A percentile compares a stretch with the other conserved stretches of the same genome.
These are phyloP conservation scores for Lindgomyces ingoldianus DNA, from an alignment of 495 filamentous ascomycete genomes.

Conservation along the genomic window DNA sequence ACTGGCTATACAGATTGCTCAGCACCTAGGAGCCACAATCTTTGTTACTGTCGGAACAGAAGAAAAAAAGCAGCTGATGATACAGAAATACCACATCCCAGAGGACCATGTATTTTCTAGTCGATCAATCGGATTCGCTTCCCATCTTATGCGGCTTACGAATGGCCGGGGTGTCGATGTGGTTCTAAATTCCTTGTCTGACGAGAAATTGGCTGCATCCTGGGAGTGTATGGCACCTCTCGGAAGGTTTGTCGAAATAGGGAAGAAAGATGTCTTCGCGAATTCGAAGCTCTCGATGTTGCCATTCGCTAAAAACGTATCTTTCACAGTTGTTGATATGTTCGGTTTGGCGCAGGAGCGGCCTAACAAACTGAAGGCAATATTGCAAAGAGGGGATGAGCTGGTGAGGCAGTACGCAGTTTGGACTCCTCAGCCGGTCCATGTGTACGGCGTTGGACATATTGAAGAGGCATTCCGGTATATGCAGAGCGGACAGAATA, in stretches of 20 bases:
- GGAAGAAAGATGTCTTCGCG: constrained; percentile 53
- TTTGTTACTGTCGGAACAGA: constrained; percentile 22
- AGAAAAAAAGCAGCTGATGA: constrained; percentile 14
- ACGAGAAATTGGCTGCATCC: constrained; percentile 41
- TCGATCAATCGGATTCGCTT: constrained; percentile 3
- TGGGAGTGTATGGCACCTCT: constrained; percentile 58
- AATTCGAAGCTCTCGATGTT: constrained; percentile 40
- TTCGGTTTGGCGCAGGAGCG: constrained; percentile 2
- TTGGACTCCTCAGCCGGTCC: constrained; percentile 34
- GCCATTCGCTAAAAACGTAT: constrained; percentile 26
- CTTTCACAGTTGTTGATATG: constrained; percentile 11
- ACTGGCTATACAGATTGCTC: constrained; percentile 8
- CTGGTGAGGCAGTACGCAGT: neutral
- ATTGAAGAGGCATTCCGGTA: constrained; percentile 57
- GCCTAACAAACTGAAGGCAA: neutral
- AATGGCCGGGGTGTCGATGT: constrained; percentile 20
- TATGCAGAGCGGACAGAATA: constrained; percentile 56
- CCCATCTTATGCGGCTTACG: constrained; percentile 9
- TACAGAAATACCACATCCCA: constrained; percentile 12
- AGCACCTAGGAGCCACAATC: constrained; percentile 10
- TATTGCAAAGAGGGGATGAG: constrained; percentile 1
- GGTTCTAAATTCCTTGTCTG: constrained; percentile 6
- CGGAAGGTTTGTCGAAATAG: constrained; percentile 61
- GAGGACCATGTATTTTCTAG: neutral
- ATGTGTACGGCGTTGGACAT: constrained; percentile 46